Conservation (phyloP, 306 rosid species). For the Trichosanthes cucumerina region DNA sequence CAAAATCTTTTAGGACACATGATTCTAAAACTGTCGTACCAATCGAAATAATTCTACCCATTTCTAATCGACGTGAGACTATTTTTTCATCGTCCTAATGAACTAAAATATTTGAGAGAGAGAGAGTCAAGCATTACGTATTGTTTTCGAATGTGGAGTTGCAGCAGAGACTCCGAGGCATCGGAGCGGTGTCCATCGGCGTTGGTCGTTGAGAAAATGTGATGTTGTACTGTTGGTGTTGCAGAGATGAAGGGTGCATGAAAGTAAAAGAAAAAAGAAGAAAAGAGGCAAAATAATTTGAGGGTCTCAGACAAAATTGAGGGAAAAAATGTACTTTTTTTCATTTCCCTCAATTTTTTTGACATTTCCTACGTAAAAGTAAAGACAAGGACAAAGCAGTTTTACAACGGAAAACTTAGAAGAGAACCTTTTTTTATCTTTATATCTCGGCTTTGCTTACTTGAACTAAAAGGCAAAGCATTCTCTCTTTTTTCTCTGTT, state of each 20-base stretch:
- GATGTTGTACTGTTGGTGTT: not conserved
- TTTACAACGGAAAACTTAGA: not conserved
- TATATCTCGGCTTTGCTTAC: conserved; percentile 6
- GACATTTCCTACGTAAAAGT: not conserved
- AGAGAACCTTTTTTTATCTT: not conserved
- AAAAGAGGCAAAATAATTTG: not conserved
- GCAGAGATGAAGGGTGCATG: not conserved
- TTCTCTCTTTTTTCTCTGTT: conserved; percentile 1
- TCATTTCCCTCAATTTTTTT: not conserved
- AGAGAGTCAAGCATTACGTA: conserved; percentile 27
- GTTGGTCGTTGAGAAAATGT: not conserved
- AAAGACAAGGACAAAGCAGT: not conserved
- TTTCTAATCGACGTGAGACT: not conserved
- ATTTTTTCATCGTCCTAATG: too few species aligned
- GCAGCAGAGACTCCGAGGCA: not conserved
- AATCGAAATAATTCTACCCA: not conserved
- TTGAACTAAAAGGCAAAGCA: conserved; percentile 32
- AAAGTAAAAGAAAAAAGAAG: not conserved
- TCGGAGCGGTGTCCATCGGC: not conserved
- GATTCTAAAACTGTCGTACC: too few species aligned
- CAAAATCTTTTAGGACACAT: too few species aligned
- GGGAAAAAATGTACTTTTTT: not conserved
- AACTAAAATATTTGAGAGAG: not conserved
- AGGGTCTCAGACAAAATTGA: not conserved
- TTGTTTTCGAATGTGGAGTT: conserved; percentile 26